Conservation (phyloP, 2,329 filamentous ascomycete species). For the Curvularia lunata region DNA sequence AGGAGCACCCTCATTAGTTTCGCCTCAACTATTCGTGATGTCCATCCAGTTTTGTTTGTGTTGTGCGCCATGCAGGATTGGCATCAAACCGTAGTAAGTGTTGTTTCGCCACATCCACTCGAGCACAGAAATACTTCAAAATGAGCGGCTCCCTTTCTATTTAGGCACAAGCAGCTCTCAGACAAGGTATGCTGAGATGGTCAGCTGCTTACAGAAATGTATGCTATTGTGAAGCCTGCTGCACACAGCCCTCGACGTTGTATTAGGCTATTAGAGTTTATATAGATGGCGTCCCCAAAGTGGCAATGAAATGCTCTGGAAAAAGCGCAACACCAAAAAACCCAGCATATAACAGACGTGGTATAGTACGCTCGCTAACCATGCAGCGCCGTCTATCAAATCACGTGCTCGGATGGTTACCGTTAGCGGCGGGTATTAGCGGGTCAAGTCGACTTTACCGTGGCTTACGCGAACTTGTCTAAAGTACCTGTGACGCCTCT, state of each 20-base stretch:
- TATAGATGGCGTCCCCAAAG: not conserved
- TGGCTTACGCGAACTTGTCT: constrained; percentile 13
- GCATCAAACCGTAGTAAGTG: not conserved
- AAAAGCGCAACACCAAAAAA: not conserved
- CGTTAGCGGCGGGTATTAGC: constrained; percentile 23
- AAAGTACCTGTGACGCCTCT: constrained; percentile 4
- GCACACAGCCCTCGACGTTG: not conserved
- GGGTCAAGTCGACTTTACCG: constrained; percentile 22
- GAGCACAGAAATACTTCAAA: not conserved
- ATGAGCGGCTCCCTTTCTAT: not conserved
- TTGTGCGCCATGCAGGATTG: not conserved
- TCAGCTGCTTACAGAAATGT: not conserved
- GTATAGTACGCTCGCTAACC: not conserved
- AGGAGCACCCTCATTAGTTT: not conserved
- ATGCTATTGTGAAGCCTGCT: not conserved
- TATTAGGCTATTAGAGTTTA: not conserved
- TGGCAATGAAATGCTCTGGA: not conserved
- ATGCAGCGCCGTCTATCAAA: not conserved
- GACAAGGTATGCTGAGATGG: not conserved
- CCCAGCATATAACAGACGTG: not conserved
- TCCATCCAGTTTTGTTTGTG: not conserved
- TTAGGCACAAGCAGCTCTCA: not conserved
- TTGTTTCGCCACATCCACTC: not conserved
- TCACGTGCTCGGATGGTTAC: not conserved
- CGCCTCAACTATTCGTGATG: not conserved